These are phyloP conservation scores for Wickerhamiella kazuoi DNA, from an alignment of 805 yeast genomes.

Conservation along the genomic window DNA sequence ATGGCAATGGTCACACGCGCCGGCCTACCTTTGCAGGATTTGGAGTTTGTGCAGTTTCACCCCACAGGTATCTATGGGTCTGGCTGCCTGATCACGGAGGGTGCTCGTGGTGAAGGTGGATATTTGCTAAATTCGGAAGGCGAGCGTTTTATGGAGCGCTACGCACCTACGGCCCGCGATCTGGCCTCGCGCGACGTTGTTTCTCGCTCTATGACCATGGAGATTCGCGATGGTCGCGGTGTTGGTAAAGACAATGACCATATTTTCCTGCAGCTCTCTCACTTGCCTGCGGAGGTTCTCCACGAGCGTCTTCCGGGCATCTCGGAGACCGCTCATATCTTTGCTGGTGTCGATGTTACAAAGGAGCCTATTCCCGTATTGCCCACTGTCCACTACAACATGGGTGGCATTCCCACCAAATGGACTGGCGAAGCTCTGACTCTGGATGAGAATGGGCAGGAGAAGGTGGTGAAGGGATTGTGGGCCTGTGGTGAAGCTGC, in stretches of 20 bases:
- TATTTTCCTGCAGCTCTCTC: slow-evolving; percentile 84
- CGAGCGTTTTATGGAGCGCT: slow-evolving; percentile 98
- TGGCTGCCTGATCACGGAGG: slow-evolving; percentile 97
- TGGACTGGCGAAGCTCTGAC: slow-evolving; percentile 92
- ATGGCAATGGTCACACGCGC: slow-evolving; percentile 97
- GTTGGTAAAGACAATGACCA: slow-evolving; percentile 94
- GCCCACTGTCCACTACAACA: slow-evolving; percentile 97
- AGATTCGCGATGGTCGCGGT: slow-evolving; percentile 97
- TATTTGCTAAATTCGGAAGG: slow-evolving; percentile 90
- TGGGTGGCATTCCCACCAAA: slow-evolving; percentile 99
- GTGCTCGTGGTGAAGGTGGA: slow-evolving; percentile 99
- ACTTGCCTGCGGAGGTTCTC: slow-evolving; percentile 78
- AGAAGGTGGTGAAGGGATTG: slow-evolving; percentile 78
- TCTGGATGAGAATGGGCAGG: slow-evolving; percentile 70
- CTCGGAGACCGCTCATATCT: slow-evolving; percentile 94
- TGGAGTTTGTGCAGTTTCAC: slow-evolving; percentile 97
- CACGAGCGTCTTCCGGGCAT: slow-evolving; percentile 97
- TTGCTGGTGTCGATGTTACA: slow-evolving; percentile 98
- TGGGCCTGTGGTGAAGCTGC: slow-evolving; percentile 98
- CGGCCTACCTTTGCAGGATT: slow-evolving; percentile 91
- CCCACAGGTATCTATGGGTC: slow-evolving; percentile 99
- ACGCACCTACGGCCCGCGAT: slow-evolving; percentile 97
- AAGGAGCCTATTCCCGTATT: slow-evolving; percentile 97
- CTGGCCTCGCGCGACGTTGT: slow-evolving; percentile 97
- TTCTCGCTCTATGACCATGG: slow-evolving; percentile 95